A percentile compares a stretch with the other conserved stretches of the same genome.
phyloP scores from a whole-genome alignment of 2,329 filamentous ascomycete genomes.

The Karstenula rhodostoma region DNA sequence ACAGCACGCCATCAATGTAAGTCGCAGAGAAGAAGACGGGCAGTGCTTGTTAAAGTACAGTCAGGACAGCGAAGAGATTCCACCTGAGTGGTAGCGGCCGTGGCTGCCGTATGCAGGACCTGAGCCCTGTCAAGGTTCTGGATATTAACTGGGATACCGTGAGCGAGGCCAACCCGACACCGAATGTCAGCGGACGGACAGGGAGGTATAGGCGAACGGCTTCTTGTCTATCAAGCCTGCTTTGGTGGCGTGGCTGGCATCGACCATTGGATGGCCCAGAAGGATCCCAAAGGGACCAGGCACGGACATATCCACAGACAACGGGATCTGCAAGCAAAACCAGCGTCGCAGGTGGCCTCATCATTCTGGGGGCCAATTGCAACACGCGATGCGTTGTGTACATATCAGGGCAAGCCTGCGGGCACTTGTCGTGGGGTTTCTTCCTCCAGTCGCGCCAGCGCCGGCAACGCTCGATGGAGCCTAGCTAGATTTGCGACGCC shows the following conservation, averaged over 20 bases:
- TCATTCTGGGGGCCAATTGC: background rate
- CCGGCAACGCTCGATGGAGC: background rate
- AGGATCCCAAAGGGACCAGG: constrained; percentile 11
- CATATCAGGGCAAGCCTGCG: background rate
- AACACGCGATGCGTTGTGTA: constrained; percentile 10
- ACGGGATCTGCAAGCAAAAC: constrained; percentile 17
- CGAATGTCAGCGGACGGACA: constrained; percentile 4
- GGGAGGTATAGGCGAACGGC: constrained; percentile 8
- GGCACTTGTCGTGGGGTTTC: background rate
- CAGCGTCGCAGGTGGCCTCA: background rate
- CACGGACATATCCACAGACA: constrained; percentile 1
- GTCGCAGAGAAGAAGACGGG: constrained; percentile 4
- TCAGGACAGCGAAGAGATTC: constrained; percentile 21
- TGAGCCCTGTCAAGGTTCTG: constrained; percentile 24
- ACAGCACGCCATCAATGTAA: background rate
- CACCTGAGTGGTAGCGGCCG: constrained; percentile 28
- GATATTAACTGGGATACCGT: constrained; percentile 22
- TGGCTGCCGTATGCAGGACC: constrained; percentile 28
- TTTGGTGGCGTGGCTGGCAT: constrained; percentile 20
- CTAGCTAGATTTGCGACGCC: background rate
- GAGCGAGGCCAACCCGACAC: constrained; percentile 3
- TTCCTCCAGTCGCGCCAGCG: background rate
- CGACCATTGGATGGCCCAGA: background rate
- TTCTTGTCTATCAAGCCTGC: constrained; percentile 7
- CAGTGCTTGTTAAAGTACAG: constrained; percentile 27